Percentiles rank a stretch among this genome's conserved stretches.
phyloP scores from a whole-genome alignment of 2,329 filamentous ascomycete species.

The Neocucurbitaria cava region DNA sequence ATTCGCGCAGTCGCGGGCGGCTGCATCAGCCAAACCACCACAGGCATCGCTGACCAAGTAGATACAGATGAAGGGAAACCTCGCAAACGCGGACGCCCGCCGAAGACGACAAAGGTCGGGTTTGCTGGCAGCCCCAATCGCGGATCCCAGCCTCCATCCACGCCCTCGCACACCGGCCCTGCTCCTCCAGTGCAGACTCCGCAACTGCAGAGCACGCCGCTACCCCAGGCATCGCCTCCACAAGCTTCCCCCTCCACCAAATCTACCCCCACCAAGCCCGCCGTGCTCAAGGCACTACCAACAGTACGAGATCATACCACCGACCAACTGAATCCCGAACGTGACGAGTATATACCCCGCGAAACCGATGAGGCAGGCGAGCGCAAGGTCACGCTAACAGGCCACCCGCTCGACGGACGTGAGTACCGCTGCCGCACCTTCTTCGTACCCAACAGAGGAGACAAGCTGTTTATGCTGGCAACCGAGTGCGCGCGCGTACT shows the following conservation, averaged over 20 bases:
- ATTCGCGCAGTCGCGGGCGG: neutral
- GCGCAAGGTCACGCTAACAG: slow-evolving; percentile 87
- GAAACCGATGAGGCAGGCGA: slow-evolving; percentile 94
- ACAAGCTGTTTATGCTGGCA: slow-evolving; percentile 98
- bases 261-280: slow-evolving; percentile 77
- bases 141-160: slow-evolving; percentile 57
- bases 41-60: slow-evolving; percentile 14
- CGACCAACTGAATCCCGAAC: slow-evolving; percentile 86
- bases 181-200: slow-evolving; percentile 60
- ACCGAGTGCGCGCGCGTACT: slow-evolving; percentile 95
- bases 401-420: slow-evolving; percentile 79
- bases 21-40: neutral
- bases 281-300: slow-evolving; percentile 88
- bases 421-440: slow-evolving; percentile 95
- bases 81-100: slow-evolving; percentile 61
- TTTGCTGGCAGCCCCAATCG: slow-evolving; percentile 62
- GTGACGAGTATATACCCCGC: slow-evolving; percentile 93
- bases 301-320: slow-evolving; percentile 97
- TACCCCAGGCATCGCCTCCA: slow-evolving; percentile 60
- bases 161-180: slow-evolving; percentile 60
- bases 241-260: slow-evolving; percentile 72
- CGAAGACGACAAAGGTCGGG: slow-evolving; percentile 63
- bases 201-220: slow-evolving; percentile 58
- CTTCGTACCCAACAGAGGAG: slow-evolving; percentile 84
- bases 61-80: slow-evolving; percentile 42